Evolutionary conservation across 225 moss, liverwort and hornwort species (phyloP).

Genomic region (Lunularia cruciata): DNA sequence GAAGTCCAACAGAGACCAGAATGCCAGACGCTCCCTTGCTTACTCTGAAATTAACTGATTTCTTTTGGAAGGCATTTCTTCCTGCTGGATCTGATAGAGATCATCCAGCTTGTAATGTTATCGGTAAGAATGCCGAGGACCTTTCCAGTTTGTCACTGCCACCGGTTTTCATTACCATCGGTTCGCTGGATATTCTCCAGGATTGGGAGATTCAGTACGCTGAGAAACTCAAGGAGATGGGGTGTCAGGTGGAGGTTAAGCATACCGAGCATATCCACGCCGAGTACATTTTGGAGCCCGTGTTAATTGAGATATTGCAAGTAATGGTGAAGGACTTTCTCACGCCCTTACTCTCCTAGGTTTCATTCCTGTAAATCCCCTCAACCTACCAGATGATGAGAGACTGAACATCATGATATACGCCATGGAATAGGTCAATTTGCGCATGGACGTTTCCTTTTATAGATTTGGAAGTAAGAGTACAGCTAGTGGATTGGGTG

Average conservation of each 20-base stretch:
- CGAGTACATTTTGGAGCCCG: neutral
- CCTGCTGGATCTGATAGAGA: slow-evolving; percentile 22
- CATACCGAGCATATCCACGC: neutral
- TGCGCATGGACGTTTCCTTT: too few species aligned
- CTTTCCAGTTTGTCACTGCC: slow-evolving; percentile 46
- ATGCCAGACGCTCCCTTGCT: neutral
- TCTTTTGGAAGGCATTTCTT: slow-evolving; percentile 25
- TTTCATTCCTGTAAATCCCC: too few species aligned
- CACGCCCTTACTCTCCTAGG: too few species aligned
- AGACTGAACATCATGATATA: too few species aligned
- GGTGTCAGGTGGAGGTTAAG: slow-evolving; percentile 3
- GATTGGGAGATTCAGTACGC: slow-evolving; percentile 37
- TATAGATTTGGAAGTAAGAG: too few species aligned
- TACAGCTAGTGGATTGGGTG: too few species aligned
- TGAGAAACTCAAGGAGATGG: slow-evolving; percentile 20
- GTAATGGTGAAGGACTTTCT: too few species aligned
- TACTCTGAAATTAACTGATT: neutral
- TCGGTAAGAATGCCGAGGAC: slow-evolving; percentile 33
- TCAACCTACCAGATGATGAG: too few species aligned
- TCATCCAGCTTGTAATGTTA: slow-evolving; percentile 32
- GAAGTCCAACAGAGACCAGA: slow-evolving; percentile 5
- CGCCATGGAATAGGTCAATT: too few species aligned
- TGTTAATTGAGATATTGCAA: too few species aligned
- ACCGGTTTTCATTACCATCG: slow-evolving; percentile 53
- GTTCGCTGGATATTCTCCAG: slow-evolving; percentile 55